phyloP scores from a whole-genome alignment of 140 eudicot species.

The Senecio squalidus region DNA sequence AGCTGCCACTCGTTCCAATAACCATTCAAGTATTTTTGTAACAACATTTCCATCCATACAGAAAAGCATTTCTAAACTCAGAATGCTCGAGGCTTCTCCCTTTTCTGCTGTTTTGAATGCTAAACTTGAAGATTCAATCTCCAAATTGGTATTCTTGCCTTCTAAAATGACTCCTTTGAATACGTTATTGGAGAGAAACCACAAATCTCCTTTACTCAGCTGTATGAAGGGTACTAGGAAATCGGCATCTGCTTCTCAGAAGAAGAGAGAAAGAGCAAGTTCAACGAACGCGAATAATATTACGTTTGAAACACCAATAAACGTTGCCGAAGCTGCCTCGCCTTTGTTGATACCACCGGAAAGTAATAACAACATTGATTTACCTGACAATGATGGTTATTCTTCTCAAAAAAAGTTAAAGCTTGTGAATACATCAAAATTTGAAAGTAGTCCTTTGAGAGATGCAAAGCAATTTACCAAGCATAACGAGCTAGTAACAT shows the following conservation, averaged over 20 bases:
- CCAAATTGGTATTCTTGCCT: conserved; percentile 23
- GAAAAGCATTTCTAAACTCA: conserved; percentile 79
- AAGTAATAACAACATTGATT: neutral
- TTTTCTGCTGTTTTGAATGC: conserved; percentile 47
- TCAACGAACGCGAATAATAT: conserved; percentile 14
- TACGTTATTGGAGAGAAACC: conserved; percentile 20
- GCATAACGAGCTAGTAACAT: conserved; percentile 16
- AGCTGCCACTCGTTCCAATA: conserved; percentile 31
- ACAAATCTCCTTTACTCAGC: neutral
- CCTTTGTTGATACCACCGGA: conserved; percentile 13
- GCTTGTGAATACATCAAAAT: conserved; percentile 11
- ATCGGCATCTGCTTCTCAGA: neutral
- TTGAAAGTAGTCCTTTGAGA: conserved; percentile 8
- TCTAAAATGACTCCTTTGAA: conserved; percentile 31
- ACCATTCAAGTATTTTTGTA: conserved; percentile 24
- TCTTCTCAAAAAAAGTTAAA: conserved; percentile 25
- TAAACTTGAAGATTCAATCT: conserved; percentile 40
- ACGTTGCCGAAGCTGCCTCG: conserved; percentile 1
- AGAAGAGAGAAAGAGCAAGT: conserved; percentile 1
- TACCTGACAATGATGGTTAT: conserved; percentile 6
- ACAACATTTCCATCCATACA: conserved; percentile 43
- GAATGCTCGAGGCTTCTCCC: conserved; percentile 53
- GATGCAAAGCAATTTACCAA: conserved; percentile 3
- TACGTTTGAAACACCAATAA: conserved; percentile 13
- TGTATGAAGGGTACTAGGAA: neutral